These are phyloP conservation scores for Phlyctochytrium arcticum DNA, from an alignment of 192 early-diverging fungal species.

Conservation along the genomic window DNA sequence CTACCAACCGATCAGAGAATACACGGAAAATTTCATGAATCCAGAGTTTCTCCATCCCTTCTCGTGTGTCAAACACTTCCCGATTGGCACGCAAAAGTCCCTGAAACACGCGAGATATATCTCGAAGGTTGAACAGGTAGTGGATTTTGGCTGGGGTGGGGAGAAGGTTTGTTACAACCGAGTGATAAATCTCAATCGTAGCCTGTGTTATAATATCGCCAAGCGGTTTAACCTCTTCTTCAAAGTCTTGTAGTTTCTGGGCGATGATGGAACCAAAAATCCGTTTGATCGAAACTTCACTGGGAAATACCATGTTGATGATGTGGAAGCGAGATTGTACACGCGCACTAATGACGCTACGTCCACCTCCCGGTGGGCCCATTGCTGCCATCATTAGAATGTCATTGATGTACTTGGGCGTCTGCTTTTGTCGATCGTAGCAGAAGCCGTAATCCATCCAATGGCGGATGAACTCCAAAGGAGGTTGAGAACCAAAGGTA, in stretches of 20 bases:
- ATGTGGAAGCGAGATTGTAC: conserved; percentile 55
- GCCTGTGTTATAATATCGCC: conserved; percentile 50
- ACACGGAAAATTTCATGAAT: conserved; percentile 51
- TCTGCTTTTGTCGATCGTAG: conserved; percentile 55
- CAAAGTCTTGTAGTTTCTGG: conserved; percentile 53
- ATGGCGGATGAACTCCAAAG: conserved; percentile 52
- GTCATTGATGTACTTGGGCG: conserved; percentile 50
- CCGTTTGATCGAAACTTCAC: conserved; percentile 39
- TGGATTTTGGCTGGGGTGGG: conserved; percentile 60
- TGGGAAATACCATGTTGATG: conserved; percentile 56
- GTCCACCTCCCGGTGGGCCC: conserved; percentile 57
- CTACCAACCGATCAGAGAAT: conserved; percentile 51
- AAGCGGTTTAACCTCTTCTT: conserved; percentile 51
- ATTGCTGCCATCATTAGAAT: conserved; percentile 49
- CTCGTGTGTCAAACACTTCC: conserved; percentile 52
- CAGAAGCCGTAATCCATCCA: conserved; percentile 58
- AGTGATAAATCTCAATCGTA: conserved; percentile 57
- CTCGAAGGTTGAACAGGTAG: conserved; percentile 58
- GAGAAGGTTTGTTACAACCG: conserved; percentile 45
- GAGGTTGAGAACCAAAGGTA: conserved; percentile 61
- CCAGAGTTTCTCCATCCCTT: conserved; percentile 51
- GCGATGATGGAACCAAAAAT: conserved; percentile 57
- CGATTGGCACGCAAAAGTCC: conserved; percentile 49
- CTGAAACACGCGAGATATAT: conserved; percentile 61
- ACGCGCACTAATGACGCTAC: conserved; percentile 50